Conservation (phyloP, 202 grass and related monocot genomes). For the Brachypodium distachyon region DNA sequence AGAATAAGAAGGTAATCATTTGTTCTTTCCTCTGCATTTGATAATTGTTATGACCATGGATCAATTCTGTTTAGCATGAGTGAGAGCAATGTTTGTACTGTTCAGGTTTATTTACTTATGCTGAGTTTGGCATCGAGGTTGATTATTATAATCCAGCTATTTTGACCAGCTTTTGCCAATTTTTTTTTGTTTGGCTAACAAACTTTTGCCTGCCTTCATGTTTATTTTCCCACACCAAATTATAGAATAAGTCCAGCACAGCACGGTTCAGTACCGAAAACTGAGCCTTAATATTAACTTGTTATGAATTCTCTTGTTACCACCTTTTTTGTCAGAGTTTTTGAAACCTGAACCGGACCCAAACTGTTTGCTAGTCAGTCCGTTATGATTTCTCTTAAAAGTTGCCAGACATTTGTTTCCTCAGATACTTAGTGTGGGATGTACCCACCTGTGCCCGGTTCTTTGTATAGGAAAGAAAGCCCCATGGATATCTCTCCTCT, state of each 20-base stretch:
- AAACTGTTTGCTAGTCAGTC: neutral
- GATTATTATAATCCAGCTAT: no score
- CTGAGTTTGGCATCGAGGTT: no score
- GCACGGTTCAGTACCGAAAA: no score
- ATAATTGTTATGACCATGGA: neutral
- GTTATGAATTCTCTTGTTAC: neutral
- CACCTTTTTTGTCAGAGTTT: neutral
- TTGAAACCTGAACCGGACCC: neutral
- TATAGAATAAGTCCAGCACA: no score
- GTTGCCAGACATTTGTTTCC: neutral
- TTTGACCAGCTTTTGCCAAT: no score
- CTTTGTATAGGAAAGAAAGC: neutral
- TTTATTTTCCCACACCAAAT: no score
- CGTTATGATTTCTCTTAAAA: neutral
- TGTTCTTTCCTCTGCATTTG: neutral
- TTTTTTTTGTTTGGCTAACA: no score
- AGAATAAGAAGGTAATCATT: slow-evolving; percentile 71
- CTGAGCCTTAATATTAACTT: no score
- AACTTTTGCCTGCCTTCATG: no score
- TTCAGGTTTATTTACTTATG: no score
- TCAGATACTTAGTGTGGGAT: neutral
- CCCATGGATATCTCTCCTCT: neutral
- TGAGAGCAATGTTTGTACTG: neutral
- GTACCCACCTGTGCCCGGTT: neutral
- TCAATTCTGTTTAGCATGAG: neutral